A percentile compares a stretch with the other conserved stretches of the same genome.
phyloP scores from a whole-genome alignment of 108 stramenopile genomes.

The Aurantiochytrium sp. region DNA sequence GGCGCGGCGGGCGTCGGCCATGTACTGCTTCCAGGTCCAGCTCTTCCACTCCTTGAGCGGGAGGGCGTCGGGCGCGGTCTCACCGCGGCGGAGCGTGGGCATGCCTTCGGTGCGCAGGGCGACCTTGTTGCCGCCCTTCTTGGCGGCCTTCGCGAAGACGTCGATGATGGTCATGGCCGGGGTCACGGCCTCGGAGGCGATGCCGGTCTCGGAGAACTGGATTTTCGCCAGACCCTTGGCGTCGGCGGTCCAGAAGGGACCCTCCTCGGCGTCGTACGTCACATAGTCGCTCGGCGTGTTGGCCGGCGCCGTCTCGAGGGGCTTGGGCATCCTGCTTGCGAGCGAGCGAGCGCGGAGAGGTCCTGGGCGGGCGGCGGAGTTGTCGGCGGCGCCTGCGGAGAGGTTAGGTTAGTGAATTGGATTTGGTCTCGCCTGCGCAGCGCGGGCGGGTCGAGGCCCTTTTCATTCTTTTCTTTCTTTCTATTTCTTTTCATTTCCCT shows the following conservation, averaged over 20 bases:
- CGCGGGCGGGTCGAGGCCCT: no score
- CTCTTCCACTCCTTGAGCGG: conserved; percentile 35
- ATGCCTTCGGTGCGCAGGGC: not conserved
- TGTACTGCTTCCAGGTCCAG: conserved; percentile 57
- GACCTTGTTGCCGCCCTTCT: not conserved
- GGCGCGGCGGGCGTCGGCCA: conserved; percentile 39
- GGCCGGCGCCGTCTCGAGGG: not conserved
- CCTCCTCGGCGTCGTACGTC: not conserved
- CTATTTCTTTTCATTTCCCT: no score
- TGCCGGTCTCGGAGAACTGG: not conserved
- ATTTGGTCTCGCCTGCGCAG: no score
- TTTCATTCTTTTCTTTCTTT: no score
- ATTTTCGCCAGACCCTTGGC: not conserved
- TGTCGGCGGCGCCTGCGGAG: no score
- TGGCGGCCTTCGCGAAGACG: not conserved
- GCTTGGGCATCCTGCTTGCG: not conserved
- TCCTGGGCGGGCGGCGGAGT: no score
- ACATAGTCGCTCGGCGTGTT: not conserved
- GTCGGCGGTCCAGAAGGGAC: not conserved
- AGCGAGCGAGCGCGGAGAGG: no score
- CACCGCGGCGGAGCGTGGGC: not conserved
- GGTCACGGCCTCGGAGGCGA: not conserved
- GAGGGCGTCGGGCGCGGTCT: not conserved
- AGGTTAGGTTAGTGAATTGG: no score
- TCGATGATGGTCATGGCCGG: not conserved